Conservation (phyloP, 1,139 yeast genomes). For the Dujonia santamariae region DNA sequence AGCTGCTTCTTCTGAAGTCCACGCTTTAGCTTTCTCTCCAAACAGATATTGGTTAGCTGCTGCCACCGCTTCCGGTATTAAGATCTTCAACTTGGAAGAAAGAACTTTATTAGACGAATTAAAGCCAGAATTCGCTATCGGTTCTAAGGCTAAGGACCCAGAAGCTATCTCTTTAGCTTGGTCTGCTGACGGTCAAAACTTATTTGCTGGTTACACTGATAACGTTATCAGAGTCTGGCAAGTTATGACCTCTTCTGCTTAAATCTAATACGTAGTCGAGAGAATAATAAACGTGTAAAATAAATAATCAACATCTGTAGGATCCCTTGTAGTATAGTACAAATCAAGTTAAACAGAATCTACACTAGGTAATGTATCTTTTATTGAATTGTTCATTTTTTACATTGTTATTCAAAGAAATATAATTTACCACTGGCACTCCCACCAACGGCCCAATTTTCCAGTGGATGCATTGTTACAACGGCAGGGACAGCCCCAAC, state of each 20-base stretch:
- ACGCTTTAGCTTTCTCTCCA: constrained; percentile 99
- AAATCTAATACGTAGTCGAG: constrained; percentile 15
- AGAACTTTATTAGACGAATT: constrained; percentile 95
- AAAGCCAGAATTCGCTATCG: constrained; percentile 94
- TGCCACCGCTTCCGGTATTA: constrained; percentile 97
- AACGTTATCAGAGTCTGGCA: constrained; percentile 99
- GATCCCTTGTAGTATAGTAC: not conserved
- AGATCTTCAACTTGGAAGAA: constrained; percentile 98
- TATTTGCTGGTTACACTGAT: constrained; percentile 99
- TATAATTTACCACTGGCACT: constrained; percentile 92
- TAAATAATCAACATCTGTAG: not conserved
- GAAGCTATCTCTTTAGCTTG: constrained; percentile 98
- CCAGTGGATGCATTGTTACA: constrained; percentile 72
- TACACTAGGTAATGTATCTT: too few species aligned
- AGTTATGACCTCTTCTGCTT: constrained; percentile 89
- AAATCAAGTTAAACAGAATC: constrained; percentile 6
- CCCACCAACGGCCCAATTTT: constrained; percentile 91
- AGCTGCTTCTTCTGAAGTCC: constrained; percentile 94
- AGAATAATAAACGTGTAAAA: constrained; percentile 4
- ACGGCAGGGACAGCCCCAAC: constrained; percentile 95
- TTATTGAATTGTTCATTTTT: too few species aligned
- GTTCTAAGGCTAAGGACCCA: constrained; percentile 94
- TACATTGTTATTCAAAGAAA: constrained; percentile 45
- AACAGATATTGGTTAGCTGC: constrained; percentile 99
- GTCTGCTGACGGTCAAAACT: constrained; percentile 99